Evolutionary conservation across 1,284 basidiomycete species (phyloP).

Genomic region (Apiotrichum akiyoshidainum): DNA sequence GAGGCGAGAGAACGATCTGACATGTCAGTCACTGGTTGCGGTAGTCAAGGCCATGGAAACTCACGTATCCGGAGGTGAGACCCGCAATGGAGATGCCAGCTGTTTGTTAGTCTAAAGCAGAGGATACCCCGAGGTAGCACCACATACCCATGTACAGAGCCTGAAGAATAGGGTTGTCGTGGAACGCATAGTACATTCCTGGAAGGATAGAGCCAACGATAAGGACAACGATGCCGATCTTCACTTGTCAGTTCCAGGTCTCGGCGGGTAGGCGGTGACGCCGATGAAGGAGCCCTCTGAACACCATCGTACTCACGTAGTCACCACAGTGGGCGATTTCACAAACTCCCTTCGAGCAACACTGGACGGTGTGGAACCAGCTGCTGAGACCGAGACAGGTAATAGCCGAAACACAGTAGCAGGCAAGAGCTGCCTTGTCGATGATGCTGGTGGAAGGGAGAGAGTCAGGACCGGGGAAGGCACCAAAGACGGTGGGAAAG

Average conservation of each 20-base stretch:
- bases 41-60: slow-evolving; percentile 3
- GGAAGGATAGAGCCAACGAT: slow-evolving; percentile 78
- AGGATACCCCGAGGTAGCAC: neutral
- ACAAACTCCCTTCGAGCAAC: slow-evolving; percentile 66
- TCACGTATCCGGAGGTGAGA: slow-evolving; percentile 32
- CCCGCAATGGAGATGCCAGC: slow-evolving; percentile 32
- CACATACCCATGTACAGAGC: slow-evolving; percentile 53
- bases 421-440: slow-evolving; percentile 63
- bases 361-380: slow-evolving; percentile 70
- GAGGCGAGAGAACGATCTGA: slow-evolving; percentile 71
- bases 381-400: slow-evolving; percentile 73
- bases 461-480: slow-evolving; percentile 16
- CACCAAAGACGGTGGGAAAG: slow-evolving; percentile 34
- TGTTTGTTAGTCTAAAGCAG: slow-evolving; percentile 9
- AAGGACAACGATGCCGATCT: slow-evolving; percentile 57
- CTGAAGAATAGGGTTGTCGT: slow-evolving; percentile 45
- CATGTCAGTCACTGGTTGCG: neutral
- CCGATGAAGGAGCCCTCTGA: neutral
- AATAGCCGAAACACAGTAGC: slow-evolving; percentile 70
- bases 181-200: slow-evolving; percentile 52
- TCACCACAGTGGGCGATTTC: slow-evolving; percentile 47
- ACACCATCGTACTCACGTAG: slow-evolving; percentile 49
- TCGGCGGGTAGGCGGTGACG: too few species aligned
- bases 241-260: too few species aligned
- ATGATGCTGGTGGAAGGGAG: slow-evolving; percentile 52